A percentile compares a stretch with the other conserved stretches of the same genome.
These are phyloP conservation scores for Arachis monticola DNA, from an alignment of 331 rosid genomes.

Conservation along the genomic window DNA sequence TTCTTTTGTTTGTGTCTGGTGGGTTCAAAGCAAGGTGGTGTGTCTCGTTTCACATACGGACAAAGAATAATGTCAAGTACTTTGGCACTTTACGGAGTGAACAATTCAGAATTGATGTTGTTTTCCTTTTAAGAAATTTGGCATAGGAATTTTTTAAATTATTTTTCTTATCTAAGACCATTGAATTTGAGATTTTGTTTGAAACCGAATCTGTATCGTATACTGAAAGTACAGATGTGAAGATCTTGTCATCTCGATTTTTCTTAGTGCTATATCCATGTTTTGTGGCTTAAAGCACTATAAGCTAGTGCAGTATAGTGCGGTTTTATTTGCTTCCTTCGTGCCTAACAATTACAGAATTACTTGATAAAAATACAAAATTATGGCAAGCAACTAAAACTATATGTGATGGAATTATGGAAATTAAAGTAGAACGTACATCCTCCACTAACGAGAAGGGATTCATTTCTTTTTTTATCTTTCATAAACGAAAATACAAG, in stretches of 20 bases:
- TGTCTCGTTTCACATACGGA: slow-evolving; percentile 29
- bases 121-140: background rate
- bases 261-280: slow-evolving; percentile 25
- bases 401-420: slow-evolving; percentile 35
- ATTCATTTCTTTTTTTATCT: background rate
- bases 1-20: background rate
- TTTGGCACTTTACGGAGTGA: slow-evolving; percentile 4
- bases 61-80: slow-evolving; percentile 31
- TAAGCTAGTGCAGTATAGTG: slow-evolving; percentile 19
- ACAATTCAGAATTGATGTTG: background rate
- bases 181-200: slow-evolving; percentile 31
- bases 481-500: slow-evolving; percentile 26
- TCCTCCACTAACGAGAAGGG: slow-evolving; percentile 21
- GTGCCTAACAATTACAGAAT: slow-evolving; percentile 29
- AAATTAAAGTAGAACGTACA: background rate
- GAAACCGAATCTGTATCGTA: slow-evolving; percentile 24
- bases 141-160: background rate
- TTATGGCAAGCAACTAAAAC: slow-evolving; percentile 29
- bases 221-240: background rate
- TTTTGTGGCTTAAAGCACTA: slow-evolving; percentile 32
- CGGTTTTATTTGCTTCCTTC: slow-evolving; percentile 30
- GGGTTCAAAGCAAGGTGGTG: slow-evolving; percentile 28
- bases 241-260: slow-evolving; percentile 31
- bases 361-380: slow-evolving; percentile 3
- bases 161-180: slow-evolving; percentile 12